Evolutionary conservation across 2,329 filamentous ascomycete species (phyloP), one percentile per base, ranked within the genome.

Genomic region (Paecilomyces fulvus): DNA sequence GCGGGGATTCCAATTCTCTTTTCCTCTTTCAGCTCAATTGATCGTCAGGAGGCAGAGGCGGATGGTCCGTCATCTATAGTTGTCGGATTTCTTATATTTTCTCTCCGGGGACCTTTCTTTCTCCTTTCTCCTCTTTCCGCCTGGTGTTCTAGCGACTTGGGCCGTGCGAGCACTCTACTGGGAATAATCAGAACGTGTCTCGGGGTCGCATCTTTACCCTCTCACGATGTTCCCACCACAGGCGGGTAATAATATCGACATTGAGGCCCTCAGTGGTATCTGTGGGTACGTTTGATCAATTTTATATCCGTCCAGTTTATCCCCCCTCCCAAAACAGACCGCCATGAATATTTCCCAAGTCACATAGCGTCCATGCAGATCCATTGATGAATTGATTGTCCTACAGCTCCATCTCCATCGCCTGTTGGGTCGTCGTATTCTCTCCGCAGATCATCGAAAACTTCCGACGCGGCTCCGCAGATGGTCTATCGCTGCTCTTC

Each of bases 371-470:
- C n/a, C 17, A 31, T 55, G 56, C 56, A 53, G 55, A 50, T n/a
- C 37, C 37, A 30, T 48, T 52, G 17, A 23, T 50, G 14, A n/a
- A 10, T 8, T 21, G 48, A 55, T 50, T 54, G 55, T 60, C 33
- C 30, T 65, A 51, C 58, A 90, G 92, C 33, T 96, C 92, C 8
- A 92, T 99, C 64, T 96, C 90, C 50, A 96, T 99, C 69, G 92
- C 92, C 53, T 96, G 92, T 71, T 96, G 94, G 94, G 89, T 97
- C 56, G 90, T 97, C 33, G 94, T 99, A 57, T 99, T 96, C 77
- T 94, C 90, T 0, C 94, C 94, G 1, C 94, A 99, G 65, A 96
- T 99, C 65, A 87, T 96, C 64, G 90, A 96, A 68, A 96, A 96
- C 70, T 96, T 96, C 76, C 86, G 86, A 60, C 84, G 91, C 56